These are phyloP conservation scores for Corchorus olitorius DNA, from an alignment of 345 rosid genomes.

Conservation along the genomic window DNA sequence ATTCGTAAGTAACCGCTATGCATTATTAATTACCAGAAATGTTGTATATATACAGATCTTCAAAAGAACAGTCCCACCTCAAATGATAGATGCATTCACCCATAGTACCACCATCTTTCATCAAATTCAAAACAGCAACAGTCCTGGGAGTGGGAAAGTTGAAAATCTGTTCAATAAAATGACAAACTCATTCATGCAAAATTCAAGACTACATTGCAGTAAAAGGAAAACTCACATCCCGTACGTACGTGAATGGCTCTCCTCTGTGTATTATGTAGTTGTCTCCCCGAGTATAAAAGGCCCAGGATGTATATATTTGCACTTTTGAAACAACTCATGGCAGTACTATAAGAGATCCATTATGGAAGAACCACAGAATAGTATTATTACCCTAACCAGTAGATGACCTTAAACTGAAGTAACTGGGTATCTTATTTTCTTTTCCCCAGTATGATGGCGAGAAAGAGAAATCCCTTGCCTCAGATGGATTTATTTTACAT, in stretches of 20 bases:
- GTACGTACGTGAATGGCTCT: conserved; percentile 21
- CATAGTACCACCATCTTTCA: conserved; percentile 15
- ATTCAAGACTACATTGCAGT: not conserved
- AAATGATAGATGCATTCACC: conserved; percentile 22
- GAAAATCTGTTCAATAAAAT: conserved; percentile 3
- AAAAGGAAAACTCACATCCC: conserved; percentile 31
- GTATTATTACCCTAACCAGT: conserved; percentile 37
- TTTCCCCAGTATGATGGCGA: conserved; percentile 22
- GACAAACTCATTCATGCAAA: not conserved
- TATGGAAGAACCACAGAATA: conserved; percentile 27
- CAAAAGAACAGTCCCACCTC: conserved; percentile 15
- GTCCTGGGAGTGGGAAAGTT: conserved; percentile 24
- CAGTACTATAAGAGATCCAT: conserved; percentile 23
- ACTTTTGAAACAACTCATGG: conserved; percentile 23
- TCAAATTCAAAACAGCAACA: conserved; percentile 22
- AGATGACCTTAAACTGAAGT: conserved; percentile 26
- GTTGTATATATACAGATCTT: conserved; percentile 28
- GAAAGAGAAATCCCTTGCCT: conserved; percentile 20
- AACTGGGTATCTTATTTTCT: conserved; percentile 19
- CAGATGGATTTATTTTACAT: conserved; percentile 56
- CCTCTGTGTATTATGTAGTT: conserved; percentile 5
- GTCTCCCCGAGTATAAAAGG: conserved; percentile 19
- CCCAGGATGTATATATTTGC: conserved; percentile 15
- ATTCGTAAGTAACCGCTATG: conserved; percentile 16
- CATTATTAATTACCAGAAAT: conserved; percentile 11